Conservation (phyloP, 768 basidiomycete genomes). For the Tricholomella constricta region DNA sequence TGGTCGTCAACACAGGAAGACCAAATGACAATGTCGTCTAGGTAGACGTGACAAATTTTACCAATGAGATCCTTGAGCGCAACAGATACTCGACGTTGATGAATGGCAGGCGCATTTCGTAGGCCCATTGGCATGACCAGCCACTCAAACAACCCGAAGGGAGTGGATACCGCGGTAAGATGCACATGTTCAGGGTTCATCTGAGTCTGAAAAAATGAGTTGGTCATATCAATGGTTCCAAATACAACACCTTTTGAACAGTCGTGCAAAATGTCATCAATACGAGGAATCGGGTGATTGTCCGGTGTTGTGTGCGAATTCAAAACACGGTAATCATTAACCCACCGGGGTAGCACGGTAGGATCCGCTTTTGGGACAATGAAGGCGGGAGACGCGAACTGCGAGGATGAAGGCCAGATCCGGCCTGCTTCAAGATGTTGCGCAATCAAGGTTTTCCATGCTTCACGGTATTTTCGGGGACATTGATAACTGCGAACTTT, state of each 20-base stretch:
- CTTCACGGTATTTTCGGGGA: slow-evolving; percentile 32
- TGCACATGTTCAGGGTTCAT: slow-evolving; percentile 28
- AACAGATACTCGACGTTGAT: slow-evolving; percentile 26
- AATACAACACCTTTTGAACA: slow-evolving; percentile 37
- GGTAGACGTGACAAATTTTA: no score
- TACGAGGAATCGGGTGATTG: no score
- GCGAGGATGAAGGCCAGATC: slow-evolving; percentile 27
- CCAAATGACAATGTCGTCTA: slow-evolving; percentile 47
- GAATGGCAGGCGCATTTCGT: slow-evolving; percentile 26
- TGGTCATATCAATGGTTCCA: slow-evolving; percentile 36
- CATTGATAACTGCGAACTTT: slow-evolving; percentile 29
- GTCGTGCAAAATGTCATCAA: no score
- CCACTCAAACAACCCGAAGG: slow-evolving; percentile 38
- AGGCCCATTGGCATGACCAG: slow-evolving; percentile 25
- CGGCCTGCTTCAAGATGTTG: slow-evolving; percentile 34
- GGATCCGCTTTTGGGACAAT: slow-evolving; percentile 37
- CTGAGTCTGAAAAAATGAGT: no score
- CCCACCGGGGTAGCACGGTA: slow-evolving; percentile 31
- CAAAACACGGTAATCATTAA: slow-evolving; percentile 34
- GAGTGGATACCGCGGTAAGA: slow-evolving; percentile 36
- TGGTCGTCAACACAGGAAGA: slow-evolving; percentile 38
- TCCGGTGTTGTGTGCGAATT: slow-evolving; percentile 33
- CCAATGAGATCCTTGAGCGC: slow-evolving; percentile 24
- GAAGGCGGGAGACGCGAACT: slow-evolving; percentile 37
- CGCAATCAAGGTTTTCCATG: slow-evolving; percentile 33